Percentiles rank a stretch among this genome's conserved stretches.
Evolutionary conservation across 148 eudicot genomes (phyloP).

Genomic region (Pouteria glomerata): DNA sequence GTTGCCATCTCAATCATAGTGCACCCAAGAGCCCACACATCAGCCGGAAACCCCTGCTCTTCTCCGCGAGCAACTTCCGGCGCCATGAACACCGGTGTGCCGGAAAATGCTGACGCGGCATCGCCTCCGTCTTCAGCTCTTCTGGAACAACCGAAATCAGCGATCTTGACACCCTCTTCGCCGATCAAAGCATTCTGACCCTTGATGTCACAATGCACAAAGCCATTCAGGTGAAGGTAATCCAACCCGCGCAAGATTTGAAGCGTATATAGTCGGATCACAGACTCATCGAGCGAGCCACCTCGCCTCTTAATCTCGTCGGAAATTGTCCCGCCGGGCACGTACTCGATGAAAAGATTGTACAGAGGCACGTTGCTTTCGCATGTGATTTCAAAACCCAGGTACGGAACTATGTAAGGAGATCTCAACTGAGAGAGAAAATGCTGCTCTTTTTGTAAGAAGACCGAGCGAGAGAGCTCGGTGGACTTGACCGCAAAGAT

Average conservation of each 20-base stretch:
- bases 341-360: constrained; percentile 45
- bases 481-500: constrained; percentile 47
- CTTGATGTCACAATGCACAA: constrained; percentile 51
- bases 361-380: constrained; percentile 15
- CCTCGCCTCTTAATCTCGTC: constrained; percentile 33
- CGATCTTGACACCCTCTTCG: constrained; percentile 38
- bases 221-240: constrained; percentile 31
- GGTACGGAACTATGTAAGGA: constrained; percentile 32
- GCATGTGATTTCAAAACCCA: constrained; percentile 23
- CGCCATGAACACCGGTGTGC: constrained; percentile 53
- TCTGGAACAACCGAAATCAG: constrained; percentile 54
- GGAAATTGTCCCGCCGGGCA: constrained; percentile 31
- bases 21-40: constrained; percentile 55
- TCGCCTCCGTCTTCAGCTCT: neutral
- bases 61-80: constrained; percentile 56
- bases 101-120: constrained; percentile 20
- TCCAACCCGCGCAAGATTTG: constrained; percentile 33
- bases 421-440: constrained; percentile 36
- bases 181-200: constrained; percentile 33
- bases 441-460: constrained; percentile 25
- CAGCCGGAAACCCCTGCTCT: constrained; percentile 40
- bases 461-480: constrained; percentile 23
- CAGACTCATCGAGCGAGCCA: constrained; percentile 27
- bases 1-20: constrained; percentile 58
- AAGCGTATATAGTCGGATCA: constrained; percentile 19